A percentile compares a stretch with the other conserved stretches of the same genome.
Conservation (phyloP, 2,329 filamentous ascomycete genomes). For the Rutstroemia sp. region DNA sequence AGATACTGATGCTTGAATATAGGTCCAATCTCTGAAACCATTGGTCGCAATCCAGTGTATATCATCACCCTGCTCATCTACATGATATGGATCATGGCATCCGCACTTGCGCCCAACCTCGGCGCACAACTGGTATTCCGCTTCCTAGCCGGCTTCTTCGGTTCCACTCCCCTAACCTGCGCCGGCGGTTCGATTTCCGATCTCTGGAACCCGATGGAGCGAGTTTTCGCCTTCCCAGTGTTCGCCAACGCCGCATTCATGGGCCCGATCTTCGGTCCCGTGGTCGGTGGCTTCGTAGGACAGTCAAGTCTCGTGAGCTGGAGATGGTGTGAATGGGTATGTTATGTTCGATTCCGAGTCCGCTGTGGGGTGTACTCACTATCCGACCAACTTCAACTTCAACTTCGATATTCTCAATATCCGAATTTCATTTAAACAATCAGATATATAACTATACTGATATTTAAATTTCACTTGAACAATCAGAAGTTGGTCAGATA, state of each 20-base stretch:
- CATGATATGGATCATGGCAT: neutral
- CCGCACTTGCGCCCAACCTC: neutral
- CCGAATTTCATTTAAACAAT: no score
- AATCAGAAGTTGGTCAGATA: no score
- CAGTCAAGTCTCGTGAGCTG: slow-evolving; percentile 53
- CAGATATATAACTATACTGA: no score
- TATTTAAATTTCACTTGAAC: no score
- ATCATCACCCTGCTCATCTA: neutral
- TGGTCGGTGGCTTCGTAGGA: slow-evolving; percentile 56
- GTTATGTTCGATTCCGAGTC: slow-evolving; percentile 38
- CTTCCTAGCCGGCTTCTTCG: slow-evolving; percentile 18
- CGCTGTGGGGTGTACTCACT: no score
- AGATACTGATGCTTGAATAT: neutral
- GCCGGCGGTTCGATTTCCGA: slow-evolving; percentile 55
- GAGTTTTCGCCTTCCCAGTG: slow-evolving; percentile 50
- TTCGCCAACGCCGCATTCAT: slow-evolving; percentile 62
- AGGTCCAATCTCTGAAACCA: neutral
- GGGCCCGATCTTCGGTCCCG: slow-evolving; percentile 55
- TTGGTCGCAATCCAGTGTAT: neutral
- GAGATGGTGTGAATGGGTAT: slow-evolving; percentile 61
- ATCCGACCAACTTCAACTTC: no score
- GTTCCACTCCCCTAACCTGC: slow-evolving; percentile 40
- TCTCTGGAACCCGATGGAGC: slow-evolving; percentile 44
- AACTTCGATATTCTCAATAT: no score
- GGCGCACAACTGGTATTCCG: slow-evolving; percentile 11